These are phyloP conservation scores for Aspergillus piperis DNA, from an alignment of 2,329 filamentous ascomycete species.

Conservation along the genomic window DNA sequence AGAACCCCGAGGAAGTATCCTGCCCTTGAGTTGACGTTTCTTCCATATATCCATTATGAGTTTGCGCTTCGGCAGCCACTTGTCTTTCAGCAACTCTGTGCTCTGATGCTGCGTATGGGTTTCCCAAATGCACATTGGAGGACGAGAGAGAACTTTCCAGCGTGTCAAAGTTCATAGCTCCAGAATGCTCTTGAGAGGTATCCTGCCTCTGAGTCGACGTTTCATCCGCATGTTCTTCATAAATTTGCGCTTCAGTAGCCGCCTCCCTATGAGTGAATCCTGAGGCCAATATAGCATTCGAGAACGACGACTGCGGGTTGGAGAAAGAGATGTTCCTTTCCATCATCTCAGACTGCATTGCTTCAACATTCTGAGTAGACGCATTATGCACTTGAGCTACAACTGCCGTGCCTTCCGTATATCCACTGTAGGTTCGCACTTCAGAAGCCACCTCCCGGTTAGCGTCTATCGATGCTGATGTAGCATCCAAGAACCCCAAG, in stretches of 20 bases:
- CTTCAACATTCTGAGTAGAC: not conserved
- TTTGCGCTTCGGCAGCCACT: not conserved
- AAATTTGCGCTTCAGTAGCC: not conserved
- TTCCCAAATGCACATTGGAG: not conserved
- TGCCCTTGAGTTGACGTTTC: not conserved
- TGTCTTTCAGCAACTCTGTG: not conserved
- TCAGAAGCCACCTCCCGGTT: not conserved
- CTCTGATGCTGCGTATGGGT: not conserved
- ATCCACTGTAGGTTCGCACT: not conserved
- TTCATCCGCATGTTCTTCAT: too few relatives aligned
- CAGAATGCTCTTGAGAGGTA: not conserved
- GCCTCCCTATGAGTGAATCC: not conserved
- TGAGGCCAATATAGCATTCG: not conserved
- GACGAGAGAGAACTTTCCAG: not conserved
- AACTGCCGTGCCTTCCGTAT: too few relatives aligned
- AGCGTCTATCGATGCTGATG: not conserved
- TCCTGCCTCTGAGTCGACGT: too few relatives aligned
- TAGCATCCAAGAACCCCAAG: not conserved
- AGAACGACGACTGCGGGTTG: not conserved
- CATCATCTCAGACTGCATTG: not conserved
- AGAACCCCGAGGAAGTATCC: not conserved
- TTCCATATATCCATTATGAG: not conserved
- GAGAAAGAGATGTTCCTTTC: not conserved
- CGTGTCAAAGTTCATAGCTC: too few relatives aligned
- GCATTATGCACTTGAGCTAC: too few relatives aligned